Conservation (phyloP, 805 yeast species). For the Nakazawaea laoshanensis region DNA sequence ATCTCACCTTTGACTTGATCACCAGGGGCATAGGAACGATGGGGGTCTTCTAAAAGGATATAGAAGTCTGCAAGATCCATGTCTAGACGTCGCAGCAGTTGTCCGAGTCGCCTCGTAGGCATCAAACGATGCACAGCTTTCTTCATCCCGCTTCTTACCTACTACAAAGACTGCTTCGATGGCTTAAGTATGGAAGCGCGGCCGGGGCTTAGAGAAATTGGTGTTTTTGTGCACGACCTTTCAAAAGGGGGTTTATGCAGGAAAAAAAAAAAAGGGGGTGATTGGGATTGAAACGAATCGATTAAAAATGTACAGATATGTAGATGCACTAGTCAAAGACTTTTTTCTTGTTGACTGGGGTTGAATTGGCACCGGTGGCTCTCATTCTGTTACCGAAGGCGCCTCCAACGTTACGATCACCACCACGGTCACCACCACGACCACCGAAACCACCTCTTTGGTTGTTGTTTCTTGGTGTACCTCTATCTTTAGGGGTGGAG, state of each 20-base stretch:
- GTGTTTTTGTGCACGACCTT: too few species aligned
- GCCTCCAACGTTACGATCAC: slow-evolving; percentile 21
- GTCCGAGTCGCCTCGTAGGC: slow-evolving; percentile 8
- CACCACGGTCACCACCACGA: slow-evolving; percentile 24
- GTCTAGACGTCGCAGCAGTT: too few species aligned
- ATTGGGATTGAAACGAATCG: too few species aligned
- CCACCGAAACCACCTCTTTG: slow-evolving; percentile 24
- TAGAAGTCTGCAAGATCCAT: slow-evolving; percentile 69
- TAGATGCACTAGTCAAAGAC: slow-evolving; percentile 81
- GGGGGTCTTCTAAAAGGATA: slow-evolving; percentile 66
- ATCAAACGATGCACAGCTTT: slow-evolving; percentile 8
- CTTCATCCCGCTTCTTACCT: too few species aligned
- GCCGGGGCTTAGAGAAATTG: too few species aligned
- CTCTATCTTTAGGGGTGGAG: slow-evolving; percentile 79
- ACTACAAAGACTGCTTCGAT: too few species aligned
- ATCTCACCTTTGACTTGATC: slow-evolving; percentile 64
- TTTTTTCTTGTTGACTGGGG: slow-evolving; percentile 59
- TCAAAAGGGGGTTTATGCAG: too few species aligned
- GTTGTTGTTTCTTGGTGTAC: slow-evolving; percentile 32
- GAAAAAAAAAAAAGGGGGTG: too few species aligned
- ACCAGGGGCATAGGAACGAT: slow-evolving; percentile 71
- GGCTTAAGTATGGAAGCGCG: too few species aligned
- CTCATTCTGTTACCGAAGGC: slow-evolving; percentile 22
- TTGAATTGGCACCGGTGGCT: slow-evolving; percentile 57
- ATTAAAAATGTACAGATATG: too few species aligned